These are phyloP conservation scores for Starmera pachycereana DNA, from an alignment of 805 yeast genomes.

Conservation along the genomic window DNA sequence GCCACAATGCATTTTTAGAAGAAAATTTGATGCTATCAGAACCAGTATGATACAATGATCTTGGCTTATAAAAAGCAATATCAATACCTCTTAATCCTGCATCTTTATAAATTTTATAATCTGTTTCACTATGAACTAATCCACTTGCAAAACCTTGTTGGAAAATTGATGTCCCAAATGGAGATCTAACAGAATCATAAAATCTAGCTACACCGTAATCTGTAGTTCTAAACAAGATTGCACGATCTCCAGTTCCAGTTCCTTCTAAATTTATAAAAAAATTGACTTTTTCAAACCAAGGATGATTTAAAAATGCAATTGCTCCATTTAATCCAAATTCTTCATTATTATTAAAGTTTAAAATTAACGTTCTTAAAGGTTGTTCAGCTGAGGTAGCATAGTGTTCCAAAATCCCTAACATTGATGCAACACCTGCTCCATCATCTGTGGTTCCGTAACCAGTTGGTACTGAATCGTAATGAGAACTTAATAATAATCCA, in stretches of 20 bases:
- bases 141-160: constrained; percentile 79
- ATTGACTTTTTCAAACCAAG: constrained; percentile 52
- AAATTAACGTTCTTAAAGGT: constrained; percentile 63
- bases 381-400: constrained; percentile 28
- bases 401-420: constrained; percentile 58
- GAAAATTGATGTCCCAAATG: constrained; percentile 71
- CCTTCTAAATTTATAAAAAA: constrained; percentile 82
- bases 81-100: constrained; percentile 78
- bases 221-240: constrained; percentile 75
- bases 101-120: constrained; percentile 59
- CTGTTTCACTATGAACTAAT: constrained; percentile 72
- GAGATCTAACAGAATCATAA: constrained; percentile 43
- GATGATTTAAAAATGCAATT: constrained; percentile 56
- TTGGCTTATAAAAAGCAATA: constrained; percentile 79
- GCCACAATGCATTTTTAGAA: constrained; percentile 64
- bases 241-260: constrained; percentile 76
- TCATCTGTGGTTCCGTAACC: constrained; percentile 87
- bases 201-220: constrained; percentile 61
- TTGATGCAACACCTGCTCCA: constrained; percentile 78
- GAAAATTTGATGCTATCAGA: constrained; percentile 60
- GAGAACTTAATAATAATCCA: constrained; percentile 73
- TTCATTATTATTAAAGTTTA: constrained; percentile 85
- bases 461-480: constrained; percentile 83
- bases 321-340: constrained; percentile 87
- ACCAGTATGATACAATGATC: constrained; percentile 74